A percentile compares a stretch with the other conserved stretches of the same genome.
Conservation (phyloP, 1,284 basidiomycete species). For the Puccinia hordei region DNA sequence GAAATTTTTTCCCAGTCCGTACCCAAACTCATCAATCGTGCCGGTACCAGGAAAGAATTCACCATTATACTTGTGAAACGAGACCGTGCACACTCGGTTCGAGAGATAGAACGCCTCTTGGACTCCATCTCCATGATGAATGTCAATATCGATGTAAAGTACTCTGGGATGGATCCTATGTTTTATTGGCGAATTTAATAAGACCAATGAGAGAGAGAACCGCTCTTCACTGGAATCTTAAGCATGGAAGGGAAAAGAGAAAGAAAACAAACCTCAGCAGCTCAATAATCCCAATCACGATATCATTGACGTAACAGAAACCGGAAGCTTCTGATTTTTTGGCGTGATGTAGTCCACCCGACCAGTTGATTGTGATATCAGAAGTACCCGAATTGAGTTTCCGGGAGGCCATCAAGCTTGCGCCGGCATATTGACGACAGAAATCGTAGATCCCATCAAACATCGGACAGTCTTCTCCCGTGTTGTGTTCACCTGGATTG, state of each 20-base stretch:
- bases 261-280: conserved; percentile 69
- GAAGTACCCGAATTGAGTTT: conserved; percentile 81
- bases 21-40: conserved; percentile 82
- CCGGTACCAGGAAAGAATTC: conserved; percentile 98
- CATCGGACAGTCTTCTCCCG: conserved; percentile 90
- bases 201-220: background rate
- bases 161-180: conserved; percentile 82
- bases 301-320: conserved; percentile 95
- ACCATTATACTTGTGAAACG: conserved; percentile 98
- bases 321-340: conserved; percentile 94
- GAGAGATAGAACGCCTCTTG: conserved; percentile 97
- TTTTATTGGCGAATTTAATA: too few species aligned
- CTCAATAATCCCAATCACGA: conserved; percentile 89
- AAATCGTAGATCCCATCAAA: conserved; percentile 91
- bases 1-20: conserved; percentile 89
- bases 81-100: conserved; percentile 96
- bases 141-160: conserved; percentile 94
- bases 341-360: conserved; percentile 90
- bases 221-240: background rate
- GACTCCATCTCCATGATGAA: conserved; percentile 94
- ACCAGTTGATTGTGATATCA: conserved; percentile 97
- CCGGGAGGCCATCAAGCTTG: conserved; percentile 82
- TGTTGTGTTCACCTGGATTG: conserved; percentile 64
- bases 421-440: conserved; percentile 86
- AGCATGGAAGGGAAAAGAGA: background rate